phyloP scores from a whole-genome alignment of 179 eudicot species.

The Sideroxylon spinosum region DNA sequence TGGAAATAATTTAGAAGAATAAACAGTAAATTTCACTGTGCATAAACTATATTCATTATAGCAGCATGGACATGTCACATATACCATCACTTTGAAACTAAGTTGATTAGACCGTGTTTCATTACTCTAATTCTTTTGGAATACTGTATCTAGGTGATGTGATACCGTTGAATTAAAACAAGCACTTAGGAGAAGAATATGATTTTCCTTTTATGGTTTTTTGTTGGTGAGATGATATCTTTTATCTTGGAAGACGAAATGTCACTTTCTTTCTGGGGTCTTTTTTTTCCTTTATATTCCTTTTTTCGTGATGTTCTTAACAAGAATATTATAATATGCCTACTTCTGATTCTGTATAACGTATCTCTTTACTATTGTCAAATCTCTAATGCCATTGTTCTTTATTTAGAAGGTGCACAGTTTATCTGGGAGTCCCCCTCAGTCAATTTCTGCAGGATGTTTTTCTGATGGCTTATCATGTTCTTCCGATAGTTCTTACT shows the following conservation, averaged over 20 bases:
- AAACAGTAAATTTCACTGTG: not conserved
- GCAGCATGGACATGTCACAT: not conserved
- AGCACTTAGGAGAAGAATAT: not conserved
- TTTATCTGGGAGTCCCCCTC: slow-evolving; percentile 32
- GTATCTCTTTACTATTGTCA: not conserved
- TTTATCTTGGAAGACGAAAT: slow-evolving; percentile 3
- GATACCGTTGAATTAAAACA: not conserved
- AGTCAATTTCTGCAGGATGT: slow-evolving; percentile 27
- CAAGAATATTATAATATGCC: not conserved
- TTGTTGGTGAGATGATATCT: not conserved
- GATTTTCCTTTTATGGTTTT: not conserved
- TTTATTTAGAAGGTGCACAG: slow-evolving; percentile 32
- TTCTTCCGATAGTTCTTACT: slow-evolving; percentile 35
- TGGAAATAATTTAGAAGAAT: not conserved
- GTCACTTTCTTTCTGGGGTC: not conserved
- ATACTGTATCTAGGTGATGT: not conserved
- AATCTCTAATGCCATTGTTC: not conserved
- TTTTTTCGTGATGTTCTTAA: not conserved
- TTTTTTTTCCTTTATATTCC: not conserved
- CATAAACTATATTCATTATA: not conserved
- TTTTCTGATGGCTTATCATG: slow-evolving; percentile 36
- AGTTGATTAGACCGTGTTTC: not conserved
- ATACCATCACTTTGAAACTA: not conserved
- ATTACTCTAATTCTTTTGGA: not conserved
- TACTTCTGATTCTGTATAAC: not conserved